These are phyloP conservation scores for Melampsora larici-populina DNA, from an alignment of 1,284 basidiomycete genomes.

Conservation along the genomic window DNA sequence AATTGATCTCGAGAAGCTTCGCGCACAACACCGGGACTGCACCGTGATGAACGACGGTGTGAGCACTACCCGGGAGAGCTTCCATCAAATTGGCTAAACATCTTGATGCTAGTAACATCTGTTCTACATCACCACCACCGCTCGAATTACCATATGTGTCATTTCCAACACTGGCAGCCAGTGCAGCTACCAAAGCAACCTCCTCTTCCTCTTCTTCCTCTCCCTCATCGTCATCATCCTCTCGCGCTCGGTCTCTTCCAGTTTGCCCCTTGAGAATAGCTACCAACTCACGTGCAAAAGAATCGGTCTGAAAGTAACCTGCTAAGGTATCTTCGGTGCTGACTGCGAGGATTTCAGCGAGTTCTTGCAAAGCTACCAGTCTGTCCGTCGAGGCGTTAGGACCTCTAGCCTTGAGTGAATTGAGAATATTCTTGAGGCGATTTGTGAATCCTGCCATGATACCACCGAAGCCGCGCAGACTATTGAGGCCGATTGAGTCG, in stretches of 20 bases:
- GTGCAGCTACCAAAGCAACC: constrained; percentile 71
- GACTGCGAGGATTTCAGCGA: constrained; percentile 90
- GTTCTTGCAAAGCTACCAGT: constrained; percentile 78
- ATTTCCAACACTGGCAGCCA: constrained; percentile 60
- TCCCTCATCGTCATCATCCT: constrained; percentile 41
- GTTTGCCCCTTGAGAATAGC: constrained; percentile 74
- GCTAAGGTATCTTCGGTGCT: constrained; percentile 95
- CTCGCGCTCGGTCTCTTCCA: constrained; percentile 20
- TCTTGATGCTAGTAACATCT: constrained; percentile 85
- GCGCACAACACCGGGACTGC: constrained; percentile 91
- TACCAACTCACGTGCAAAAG: constrained; percentile 87
- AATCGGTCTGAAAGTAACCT: constrained; percentile 87
- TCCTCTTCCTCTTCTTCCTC: constrained; percentile 65
- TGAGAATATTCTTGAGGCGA: constrained; percentile 81
- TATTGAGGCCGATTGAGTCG: constrained; percentile 44
- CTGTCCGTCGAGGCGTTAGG: constrained; percentile 77
- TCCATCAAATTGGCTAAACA: constrained; percentile 96
- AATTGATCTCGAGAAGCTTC: constrained; percentile 90
- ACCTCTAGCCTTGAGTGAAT: constrained; percentile 72
- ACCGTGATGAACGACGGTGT: constrained; percentile 89
- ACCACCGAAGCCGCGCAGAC: constrained; percentile 65
- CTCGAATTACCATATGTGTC: constrained; percentile 17
- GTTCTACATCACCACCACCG: constrained; percentile 73
- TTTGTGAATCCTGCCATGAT: constrained; percentile 83
- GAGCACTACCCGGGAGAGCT: constrained; percentile 85